phyloP scores from a whole-genome alignment of 1,284 basidiomycete genomes.

The Mycena citricolor region DNA sequence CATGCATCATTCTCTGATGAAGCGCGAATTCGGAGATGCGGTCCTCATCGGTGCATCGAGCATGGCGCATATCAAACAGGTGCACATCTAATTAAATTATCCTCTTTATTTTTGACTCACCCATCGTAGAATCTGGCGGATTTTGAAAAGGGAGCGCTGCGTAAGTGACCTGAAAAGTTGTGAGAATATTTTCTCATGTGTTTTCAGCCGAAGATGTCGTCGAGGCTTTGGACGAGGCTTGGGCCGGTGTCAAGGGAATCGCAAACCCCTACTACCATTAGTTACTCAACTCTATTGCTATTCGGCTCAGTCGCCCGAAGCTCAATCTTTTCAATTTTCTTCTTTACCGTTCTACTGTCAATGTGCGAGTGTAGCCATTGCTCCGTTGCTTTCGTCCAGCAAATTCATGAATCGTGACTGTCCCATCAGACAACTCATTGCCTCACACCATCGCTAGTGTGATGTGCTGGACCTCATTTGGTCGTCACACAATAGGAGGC shows the following conservation, averaged over 20 bases:
- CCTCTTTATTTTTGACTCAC: background rate
- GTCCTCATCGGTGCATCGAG: conserved; percentile 45
- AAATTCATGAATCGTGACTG: too few species aligned
- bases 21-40: conserved; percentile 40
- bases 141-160: conserved; percentile 46
- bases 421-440: too few species aligned
- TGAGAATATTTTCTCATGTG: background rate
- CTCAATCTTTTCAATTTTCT: too few species aligned
- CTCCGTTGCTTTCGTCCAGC: too few species aligned
- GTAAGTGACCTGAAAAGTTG: conserved; percentile 27
- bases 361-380: too few species aligned
- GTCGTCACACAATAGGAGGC: too few species aligned
- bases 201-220: conserved; percentile 16
- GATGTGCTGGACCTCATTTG: too few species aligned
- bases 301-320: too few species aligned
- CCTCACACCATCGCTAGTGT: too few species aligned
- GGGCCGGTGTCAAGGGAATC: conserved; percentile 7
- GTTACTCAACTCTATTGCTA: too few species aligned
- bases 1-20: conserved; percentile 41
- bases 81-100: conserved; percentile 10
- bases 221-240: conserved; percentile 15
- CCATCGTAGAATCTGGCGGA: conserved; percentile 38
- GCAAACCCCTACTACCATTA: conserved; percentile 1
- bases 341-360: too few species aligned
- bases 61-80: conserved; percentile 40